A percentile compares a stretch with the other conserved stretches of the same genome.
These are phyloP conservation scores for Filosporella fistucella DNA, from an alignment of 495 filamentous ascomycete species.

Conservation along the genomic window DNA sequence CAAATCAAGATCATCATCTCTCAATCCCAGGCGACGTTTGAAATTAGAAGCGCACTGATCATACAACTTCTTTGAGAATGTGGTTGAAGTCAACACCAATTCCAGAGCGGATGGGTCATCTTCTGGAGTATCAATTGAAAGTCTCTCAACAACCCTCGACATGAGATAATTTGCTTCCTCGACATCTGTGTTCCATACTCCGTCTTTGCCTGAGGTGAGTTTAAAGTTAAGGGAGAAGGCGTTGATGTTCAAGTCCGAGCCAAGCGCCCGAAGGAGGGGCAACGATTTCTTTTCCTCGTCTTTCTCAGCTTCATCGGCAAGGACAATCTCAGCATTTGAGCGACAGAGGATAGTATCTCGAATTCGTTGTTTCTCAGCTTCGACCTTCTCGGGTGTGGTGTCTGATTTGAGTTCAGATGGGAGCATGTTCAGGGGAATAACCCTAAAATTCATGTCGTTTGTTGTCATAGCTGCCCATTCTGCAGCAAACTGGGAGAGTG, in stretches of 20 bases:
- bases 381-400: background rate
- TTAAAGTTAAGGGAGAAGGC: background rate
- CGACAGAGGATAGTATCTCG: background rate
- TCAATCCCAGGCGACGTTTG: background rate
- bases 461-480: constrained; percentile 1
- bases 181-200: background rate
- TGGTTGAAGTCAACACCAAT: background rate
- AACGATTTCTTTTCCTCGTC: background rate
- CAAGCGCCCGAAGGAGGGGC: background rate
- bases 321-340: background rate
- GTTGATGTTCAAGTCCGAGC: background rate
- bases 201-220: background rate
- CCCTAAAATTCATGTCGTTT: background rate
- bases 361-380: background rate
- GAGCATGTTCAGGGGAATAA: background rate
- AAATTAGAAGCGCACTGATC: background rate
- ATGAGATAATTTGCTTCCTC: background rate
- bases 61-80: background rate
- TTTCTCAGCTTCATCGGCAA: background rate
- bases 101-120: background rate
- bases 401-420: background rate
- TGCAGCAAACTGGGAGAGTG: background rate
- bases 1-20: background rate
- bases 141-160: background rate
- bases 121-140: background rate